A percentile compares a stretch with the other conserved stretches of the same genome.
Evolutionary conservation across 2,329 filamentous ascomycete genomes (phyloP).

Genomic region (Aspergillus ibericus): DNA sequence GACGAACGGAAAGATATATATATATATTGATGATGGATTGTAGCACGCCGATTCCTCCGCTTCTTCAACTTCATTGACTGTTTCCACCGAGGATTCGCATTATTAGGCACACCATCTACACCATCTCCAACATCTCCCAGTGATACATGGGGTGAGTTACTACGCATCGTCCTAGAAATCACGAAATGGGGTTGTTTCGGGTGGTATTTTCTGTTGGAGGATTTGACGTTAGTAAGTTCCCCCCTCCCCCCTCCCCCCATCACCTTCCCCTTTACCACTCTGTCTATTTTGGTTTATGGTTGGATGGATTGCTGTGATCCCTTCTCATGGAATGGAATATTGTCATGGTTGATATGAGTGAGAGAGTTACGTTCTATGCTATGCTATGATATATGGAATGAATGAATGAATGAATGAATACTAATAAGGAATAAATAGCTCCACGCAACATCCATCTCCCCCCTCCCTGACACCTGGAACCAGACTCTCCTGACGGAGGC

Average conservation of each 20-base stretch:
- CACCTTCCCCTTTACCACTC: too few species aligned
- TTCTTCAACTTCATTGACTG: slow-evolving; percentile 67
- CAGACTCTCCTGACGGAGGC: slow-evolving; percentile 57
- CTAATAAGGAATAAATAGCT: slow-evolving; percentile 21
- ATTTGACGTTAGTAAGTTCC: slow-evolving; percentile 60
- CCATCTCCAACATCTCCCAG: too few species aligned
- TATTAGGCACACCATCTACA: slow-evolving; percentile 39
- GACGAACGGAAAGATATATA: too few species aligned
- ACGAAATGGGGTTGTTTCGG: slow-evolving; percentile 61
- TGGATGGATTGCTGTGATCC: too few species aligned
- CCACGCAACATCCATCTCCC: slow-evolving; percentile 54
- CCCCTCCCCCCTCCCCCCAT: too few species aligned
- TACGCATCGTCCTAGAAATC: slow-evolving; percentile 51
- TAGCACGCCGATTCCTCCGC: slow-evolving; percentile 64
- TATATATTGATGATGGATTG: background rate
- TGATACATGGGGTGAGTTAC: background rate
- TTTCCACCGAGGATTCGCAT: slow-evolving; percentile 53
- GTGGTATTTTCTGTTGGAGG: slow-evolving; percentile 67
- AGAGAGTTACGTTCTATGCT: too few species aligned
- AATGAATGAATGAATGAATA: slow-evolving; percentile 23
- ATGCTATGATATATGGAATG: background rate
- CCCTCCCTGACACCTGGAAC: slow-evolving; percentile 39
- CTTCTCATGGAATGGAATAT: too few species aligned
- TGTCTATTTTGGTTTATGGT: background rate
- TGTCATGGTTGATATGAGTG: too few species aligned